phyloP scores from a whole-genome alignment of 768 basidiomycete genomes.

The Strobilomyces echinocephalus region DNA sequence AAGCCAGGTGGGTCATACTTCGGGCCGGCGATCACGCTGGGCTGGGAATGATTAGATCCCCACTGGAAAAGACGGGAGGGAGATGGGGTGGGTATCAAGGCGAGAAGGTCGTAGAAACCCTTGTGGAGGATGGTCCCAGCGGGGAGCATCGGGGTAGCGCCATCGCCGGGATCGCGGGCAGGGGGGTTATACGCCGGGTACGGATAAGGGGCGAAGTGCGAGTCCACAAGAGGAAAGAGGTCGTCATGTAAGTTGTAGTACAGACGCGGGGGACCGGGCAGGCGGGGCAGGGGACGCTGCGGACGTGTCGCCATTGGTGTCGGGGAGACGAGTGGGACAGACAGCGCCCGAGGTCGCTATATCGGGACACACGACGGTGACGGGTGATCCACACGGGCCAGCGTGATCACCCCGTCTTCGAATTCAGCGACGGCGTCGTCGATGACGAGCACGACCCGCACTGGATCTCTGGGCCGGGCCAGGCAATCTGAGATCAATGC shows the following conservation, averaged over 20 bases:
- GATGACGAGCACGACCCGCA: background rate
- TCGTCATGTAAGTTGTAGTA: background rate
- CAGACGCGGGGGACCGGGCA: background rate
- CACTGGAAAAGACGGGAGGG: slow-evolving; percentile 59
- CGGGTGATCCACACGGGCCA: slow-evolving; percentile 6
- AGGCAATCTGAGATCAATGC: slow-evolving; percentile 1
- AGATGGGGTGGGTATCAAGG: slow-evolving; percentile 68
- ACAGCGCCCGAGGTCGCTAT: background rate
- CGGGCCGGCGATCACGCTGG: slow-evolving; percentile 44
- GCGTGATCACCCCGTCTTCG: background rate
- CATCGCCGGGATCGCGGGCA: background rate
- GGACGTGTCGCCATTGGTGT: slow-evolving; percentile 2
- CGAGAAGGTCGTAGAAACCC: slow-evolving; percentile 84
- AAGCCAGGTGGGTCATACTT: slow-evolving; percentile 57
- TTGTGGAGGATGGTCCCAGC: slow-evolving; percentile 77
- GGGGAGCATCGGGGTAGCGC: slow-evolving; percentile 46
- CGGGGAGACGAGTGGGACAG: background rate
- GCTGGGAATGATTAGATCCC: slow-evolving; percentile 37
- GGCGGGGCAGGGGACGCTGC: background rate
- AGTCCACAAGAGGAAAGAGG: background rate
- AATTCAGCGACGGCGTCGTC: background rate
- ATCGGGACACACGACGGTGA: background rate
- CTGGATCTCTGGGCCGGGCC: background rate
- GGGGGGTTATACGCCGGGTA: background rate
- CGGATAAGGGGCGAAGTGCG: background rate